Evolutionary conservation across 2,329 filamentous ascomycete genomes (phyloP).

Genomic region (Trichoderma sp.): DNA sequence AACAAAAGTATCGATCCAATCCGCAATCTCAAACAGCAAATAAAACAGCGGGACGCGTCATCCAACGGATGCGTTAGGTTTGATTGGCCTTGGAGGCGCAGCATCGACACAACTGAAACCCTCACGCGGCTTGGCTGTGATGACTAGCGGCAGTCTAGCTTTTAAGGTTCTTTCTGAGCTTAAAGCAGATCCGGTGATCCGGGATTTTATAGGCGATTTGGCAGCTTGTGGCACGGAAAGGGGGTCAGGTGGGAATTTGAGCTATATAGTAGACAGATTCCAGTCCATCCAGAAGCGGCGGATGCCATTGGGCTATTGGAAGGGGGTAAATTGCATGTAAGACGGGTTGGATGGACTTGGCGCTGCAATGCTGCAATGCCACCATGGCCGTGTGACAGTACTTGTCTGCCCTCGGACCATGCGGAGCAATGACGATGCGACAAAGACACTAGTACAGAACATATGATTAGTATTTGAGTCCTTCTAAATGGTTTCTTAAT

Average conservation of each 20-base stretch:
- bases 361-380: neutral
- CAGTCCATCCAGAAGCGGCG: neutral
- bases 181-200: neutral
- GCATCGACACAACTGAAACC: neutral
- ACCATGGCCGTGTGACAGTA: neutral
- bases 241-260: neutral
- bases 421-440: neutral
- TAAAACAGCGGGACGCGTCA: slow-evolving; percentile 5
- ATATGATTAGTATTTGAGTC: neutral
- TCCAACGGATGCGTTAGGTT: neutral
- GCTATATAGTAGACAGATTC: neutral
- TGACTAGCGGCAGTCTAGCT: neutral
- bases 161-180: slow-evolving; percentile 19
- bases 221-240: neutral
- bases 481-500: neutral
- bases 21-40: neutral
- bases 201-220: neutral
- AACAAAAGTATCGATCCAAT: neutral
- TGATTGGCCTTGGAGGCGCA: slow-evolving; percentile 8
- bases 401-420: neutral
- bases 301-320: neutral
- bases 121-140: neutral
- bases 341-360: neutral
- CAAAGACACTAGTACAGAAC: neutral
- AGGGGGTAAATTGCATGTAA: neutral